Percentiles rank a stretch among this genome's conserved stretches.
Conservation (phyloP, 2,329 filamentous ascomycete genomes). For the Aspergillus spinulosporus region DNA sequence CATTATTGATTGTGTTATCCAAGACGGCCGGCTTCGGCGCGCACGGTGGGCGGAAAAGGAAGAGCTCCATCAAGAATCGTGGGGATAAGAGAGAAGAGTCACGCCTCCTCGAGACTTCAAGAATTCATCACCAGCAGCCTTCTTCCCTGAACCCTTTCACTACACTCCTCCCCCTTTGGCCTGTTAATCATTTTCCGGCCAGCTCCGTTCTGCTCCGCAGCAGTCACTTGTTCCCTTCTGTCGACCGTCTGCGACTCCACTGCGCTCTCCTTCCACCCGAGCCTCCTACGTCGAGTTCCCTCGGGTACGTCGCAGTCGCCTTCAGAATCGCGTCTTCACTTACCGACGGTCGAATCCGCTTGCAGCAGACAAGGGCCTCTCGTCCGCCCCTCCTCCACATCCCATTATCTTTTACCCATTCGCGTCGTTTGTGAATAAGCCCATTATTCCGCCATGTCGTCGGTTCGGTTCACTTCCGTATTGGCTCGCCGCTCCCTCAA, state of each 20-base stretch:
- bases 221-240: constrained; percentile 10
- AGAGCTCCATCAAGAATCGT: constrained; percentile 20
- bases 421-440: constrained; percentile 14
- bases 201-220: constrained; percentile 26
- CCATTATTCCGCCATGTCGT: constrained; percentile 30
- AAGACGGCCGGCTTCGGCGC: constrained; percentile 31
- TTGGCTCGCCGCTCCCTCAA: constrained; percentile 38
- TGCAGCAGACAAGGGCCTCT: constrained; percentile 13
- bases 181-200: constrained; percentile 23
- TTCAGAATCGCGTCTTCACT: constrained; percentile 12
- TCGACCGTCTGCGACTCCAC: constrained; percentile 30
- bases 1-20: constrained; percentile 12
- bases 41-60: constrained; percentile 26
- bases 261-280: constrained; percentile 38
- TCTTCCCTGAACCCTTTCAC: constrained; percentile 12
- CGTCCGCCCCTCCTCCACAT: constrained; percentile 16
- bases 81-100: constrained; percentile 21
- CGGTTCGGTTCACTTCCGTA: constrained; percentile 43
- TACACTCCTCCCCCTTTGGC: not conserved
- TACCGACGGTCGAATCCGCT: constrained; percentile 17
- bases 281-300: constrained; percentile 25
- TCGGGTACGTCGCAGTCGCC: constrained; percentile 30
- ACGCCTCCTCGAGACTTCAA: constrained; percentile 2
- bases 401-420: constrained; percentile 13
- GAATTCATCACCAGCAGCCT: constrained; percentile 1